A percentile compares a stretch with the other conserved stretches of the same genome.
phyloP scores from a whole-genome alignment of 2,329 filamentous ascomycete genomes.

The Pseudogymnoascus sp. region DNA sequence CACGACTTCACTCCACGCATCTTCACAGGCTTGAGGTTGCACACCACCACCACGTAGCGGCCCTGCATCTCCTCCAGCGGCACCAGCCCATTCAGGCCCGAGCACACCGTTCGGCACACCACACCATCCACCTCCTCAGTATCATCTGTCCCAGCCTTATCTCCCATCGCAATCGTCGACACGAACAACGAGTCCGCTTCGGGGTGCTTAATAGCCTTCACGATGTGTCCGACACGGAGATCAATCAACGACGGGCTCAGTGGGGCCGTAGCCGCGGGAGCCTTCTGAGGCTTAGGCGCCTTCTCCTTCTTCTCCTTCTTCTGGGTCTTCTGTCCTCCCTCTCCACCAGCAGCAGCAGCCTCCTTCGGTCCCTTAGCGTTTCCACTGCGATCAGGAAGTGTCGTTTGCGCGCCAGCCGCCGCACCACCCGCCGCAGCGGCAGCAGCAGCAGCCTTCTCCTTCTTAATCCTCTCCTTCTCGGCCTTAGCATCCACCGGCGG shows the following conservation, averaged over 20 bases:
- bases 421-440: conserved; percentile 40
- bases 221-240: conserved; percentile 91
- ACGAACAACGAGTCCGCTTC: conserved; percentile 96
- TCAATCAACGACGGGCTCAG: conserved; percentile 84
- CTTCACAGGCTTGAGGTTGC: conserved; percentile 97
- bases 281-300: conserved; percentile 66
- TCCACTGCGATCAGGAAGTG: conserved; percentile 50
- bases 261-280: conserved; percentile 63
- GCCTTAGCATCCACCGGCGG: conserved; percentile 86
- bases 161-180: conserved; percentile 90
- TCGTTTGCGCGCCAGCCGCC: conserved; percentile 39
- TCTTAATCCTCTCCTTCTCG: conserved; percentile 94
- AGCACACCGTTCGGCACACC: conserved; percentile 91
- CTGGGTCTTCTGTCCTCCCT: conserved; percentile 45
- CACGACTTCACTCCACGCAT: conserved; percentile 83
- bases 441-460: conserved; percentile 74
- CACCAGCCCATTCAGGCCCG: conserved; percentile 85
- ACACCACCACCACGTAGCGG: conserved; percentile 90
- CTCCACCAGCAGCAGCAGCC: conserved; percentile 30
- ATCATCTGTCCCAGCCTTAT: conserved; percentile 78
- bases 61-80: conserved; percentile 95
- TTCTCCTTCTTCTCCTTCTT: conserved; percentile 91
- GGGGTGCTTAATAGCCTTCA: conserved; percentile 91
- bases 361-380: conserved; percentile 45
- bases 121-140: conserved; percentile 88